These are phyloP conservation scores for Neopestalotiopsis sp. DNA, from an alignment of 2,329 filamentous ascomycete species.

Conservation along the genomic window DNA sequence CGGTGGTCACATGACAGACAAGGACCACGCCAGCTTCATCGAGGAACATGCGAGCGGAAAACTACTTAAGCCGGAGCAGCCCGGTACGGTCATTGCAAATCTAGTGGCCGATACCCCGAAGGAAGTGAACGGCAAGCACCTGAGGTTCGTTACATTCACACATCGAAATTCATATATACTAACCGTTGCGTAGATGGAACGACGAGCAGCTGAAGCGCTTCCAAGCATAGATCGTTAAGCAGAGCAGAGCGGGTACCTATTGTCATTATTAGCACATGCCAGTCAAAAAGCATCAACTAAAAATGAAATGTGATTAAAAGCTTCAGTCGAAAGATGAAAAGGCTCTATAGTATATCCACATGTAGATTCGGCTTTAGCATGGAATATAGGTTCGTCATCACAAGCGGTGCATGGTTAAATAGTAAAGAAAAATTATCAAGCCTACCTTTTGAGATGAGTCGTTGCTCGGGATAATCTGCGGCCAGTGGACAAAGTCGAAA, in stretches of 20 bases:
- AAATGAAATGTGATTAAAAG: slow-evolving; percentile 40
- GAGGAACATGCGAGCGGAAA: slow-evolving; percentile 72
- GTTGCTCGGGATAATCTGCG: slow-evolving; percentile 24
- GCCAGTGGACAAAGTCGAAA: neutral
- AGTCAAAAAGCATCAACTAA: slow-evolving; percentile 26
- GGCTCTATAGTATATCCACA: slow-evolving; percentile 70
- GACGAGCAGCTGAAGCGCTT: slow-evolving; percentile 58
- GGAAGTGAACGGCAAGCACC: slow-evolving; percentile 76
- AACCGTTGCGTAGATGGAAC: slow-evolving; percentile 53
- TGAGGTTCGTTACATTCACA: slow-evolving; percentile 59
- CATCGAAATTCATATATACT: slow-evolving; percentile 27
- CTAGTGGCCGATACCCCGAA: slow-evolving; percentile 70
- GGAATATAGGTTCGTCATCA: slow-evolving; percentile 77
- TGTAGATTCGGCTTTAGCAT: slow-evolving; percentile 77
- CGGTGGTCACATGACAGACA: slow-evolving; percentile 53
- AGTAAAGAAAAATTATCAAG: slow-evolving; percentile 21
- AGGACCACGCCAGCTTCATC: slow-evolving; percentile 71
- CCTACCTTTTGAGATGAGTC: slow-evolving; percentile 1
- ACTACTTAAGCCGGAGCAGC: slow-evolving; percentile 81
- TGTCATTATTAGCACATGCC: slow-evolving; percentile 23
- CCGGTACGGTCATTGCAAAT: slow-evolving; percentile 84
- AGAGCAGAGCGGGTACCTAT: slow-evolving; percentile 10
- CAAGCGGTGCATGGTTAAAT: slow-evolving; percentile 38
- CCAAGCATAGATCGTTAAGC: slow-evolving; percentile 39
- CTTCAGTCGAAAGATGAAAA: slow-evolving; percentile 89